Percentiles rank a stretch among this genome's conserved stretches.
Conservation (phyloP, 225 moss, liverwort and hornwort genomes). For the Thuidium tamariscinum region DNA sequence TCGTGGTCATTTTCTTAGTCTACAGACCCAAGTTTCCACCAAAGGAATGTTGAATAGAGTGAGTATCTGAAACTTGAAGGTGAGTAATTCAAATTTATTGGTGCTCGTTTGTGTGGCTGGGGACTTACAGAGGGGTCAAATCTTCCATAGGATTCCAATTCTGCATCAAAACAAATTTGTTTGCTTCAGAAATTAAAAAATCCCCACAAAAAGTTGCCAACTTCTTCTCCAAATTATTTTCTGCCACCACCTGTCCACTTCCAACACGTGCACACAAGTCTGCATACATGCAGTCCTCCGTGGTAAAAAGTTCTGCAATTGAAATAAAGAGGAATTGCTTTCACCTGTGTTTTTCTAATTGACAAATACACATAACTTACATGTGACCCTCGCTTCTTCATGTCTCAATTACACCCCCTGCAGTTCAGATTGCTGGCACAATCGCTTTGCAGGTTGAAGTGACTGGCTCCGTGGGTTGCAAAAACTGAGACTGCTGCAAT, state of each 20-base stretch:
- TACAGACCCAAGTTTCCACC: accelerated
- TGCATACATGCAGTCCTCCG: not conserved
- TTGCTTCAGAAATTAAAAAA: too few species aligned
- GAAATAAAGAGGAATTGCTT: not conserved
- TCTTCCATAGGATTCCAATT: not conserved
- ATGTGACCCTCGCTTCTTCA: not conserved
- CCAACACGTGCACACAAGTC: not conserved
- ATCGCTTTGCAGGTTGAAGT: not conserved
- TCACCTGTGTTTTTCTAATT: too few species aligned
- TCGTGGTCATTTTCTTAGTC: not conserved
- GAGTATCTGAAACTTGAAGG: not conserved
- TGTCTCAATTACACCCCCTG: not conserved
- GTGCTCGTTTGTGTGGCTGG: not conserved
- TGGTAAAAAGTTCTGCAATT: not conserved
- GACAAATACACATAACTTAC: not conserved
- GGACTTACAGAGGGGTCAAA: not conserved
- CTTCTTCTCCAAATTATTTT: not conserved
- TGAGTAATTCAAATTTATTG: not conserved
- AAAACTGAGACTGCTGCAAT: not conserved
- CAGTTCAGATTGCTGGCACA: not conserved
- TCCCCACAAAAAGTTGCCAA: not conserved
- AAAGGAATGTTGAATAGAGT: not conserved
- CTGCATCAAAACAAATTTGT: too few species aligned
- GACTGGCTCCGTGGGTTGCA: not conserved
- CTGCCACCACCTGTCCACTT: not conserved